A percentile compares a stretch with the other conserved stretches of the same genome.
Evolutionary conservation across 805 yeast species (phyloP).

Genomic region (Saccharomyces kudriavzevii): DNA sequence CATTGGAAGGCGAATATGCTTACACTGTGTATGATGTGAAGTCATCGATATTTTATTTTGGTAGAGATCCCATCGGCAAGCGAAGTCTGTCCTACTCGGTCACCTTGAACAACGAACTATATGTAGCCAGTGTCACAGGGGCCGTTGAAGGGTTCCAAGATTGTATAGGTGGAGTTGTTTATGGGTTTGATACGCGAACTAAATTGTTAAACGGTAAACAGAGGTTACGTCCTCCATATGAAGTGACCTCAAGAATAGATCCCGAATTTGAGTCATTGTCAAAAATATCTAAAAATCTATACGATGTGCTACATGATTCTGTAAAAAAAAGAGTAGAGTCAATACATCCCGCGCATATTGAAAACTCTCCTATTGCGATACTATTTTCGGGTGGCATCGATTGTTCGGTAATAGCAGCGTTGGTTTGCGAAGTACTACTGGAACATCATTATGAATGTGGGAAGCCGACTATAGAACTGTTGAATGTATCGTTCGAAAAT

Average conservation of each 20-base stretch:
- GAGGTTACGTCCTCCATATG: constrained; percentile 11
- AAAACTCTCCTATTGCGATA: constrained; percentile 42
- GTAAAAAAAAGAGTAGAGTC: constrained; percentile 47
- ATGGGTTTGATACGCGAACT: constrained; percentile 32
- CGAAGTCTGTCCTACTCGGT: constrained; percentile 55
- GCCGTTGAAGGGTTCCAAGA: constrained; percentile 36
- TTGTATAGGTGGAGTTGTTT: constrained; percentile 47
- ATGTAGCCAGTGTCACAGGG: constrained; percentile 39
- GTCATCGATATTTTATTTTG: constrained; percentile 50
- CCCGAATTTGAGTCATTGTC: constrained; percentile 6
- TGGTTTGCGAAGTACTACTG: constrained; percentile 30
- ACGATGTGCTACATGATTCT: constrained; percentile 30
- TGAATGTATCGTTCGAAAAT: constrained; percentile 89
- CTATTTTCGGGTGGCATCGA: constrained; percentile 94
- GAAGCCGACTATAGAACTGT: constrained; percentile 48
- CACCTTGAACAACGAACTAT: constrained; percentile 28
- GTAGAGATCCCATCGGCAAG: constrained; percentile 76
- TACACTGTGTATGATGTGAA: constrained; percentile 41
- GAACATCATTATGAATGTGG: constrained; percentile 6
- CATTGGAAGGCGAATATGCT: constrained; percentile 79
- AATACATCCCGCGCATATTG: constrained; percentile 47
- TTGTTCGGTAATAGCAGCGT: constrained; percentile 70
- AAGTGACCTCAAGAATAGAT: constrained; percentile 20
- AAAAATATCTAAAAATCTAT: constrained; percentile 15
- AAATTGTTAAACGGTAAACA: constrained; percentile 12